Base-by-base conservation (phyloP, 352 stramenopile genomes). In the Pythium biforme region DNA sequence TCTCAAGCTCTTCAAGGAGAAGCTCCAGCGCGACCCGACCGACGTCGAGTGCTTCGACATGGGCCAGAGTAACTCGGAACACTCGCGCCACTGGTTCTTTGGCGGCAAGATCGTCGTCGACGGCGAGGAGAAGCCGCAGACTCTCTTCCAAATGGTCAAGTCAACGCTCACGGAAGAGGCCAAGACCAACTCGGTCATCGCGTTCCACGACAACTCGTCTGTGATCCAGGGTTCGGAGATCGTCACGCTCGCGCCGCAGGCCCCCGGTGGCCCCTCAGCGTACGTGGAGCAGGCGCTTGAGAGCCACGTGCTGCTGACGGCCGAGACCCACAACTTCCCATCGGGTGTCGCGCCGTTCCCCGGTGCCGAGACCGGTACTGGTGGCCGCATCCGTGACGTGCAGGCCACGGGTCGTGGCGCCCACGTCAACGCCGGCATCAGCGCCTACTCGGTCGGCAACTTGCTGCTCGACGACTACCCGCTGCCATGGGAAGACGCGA, bases 11-110 rank as follows among this genome's bases (percentile, higher is more conserved):
- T 99, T 97, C 70, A 85, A 97, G 79, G 87, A 99, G 68, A 98
- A 98, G 79, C 82, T 99, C 41, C 76, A 86, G 39, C 88, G 98
- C 37, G 89, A 99, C 76, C 97, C 98, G 49, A 99, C 97, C 7
- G 97, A 99, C 76, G 97, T 99, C 49, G 98, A 99, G 83, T 99
- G 97, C 70, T 99, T 99, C 73, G 97, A 99, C 77, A 98, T 99
- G 90, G 95, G 95, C 17, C 95, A 99, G 77, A 95, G 79, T 59
- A 99, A 99, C 86, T 99, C 95, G 53, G 98, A 99, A 77, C 98
- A 99, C 83, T 99, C 95, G 48, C 93, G 98, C 50, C 98, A 99
- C 71, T 99, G 97, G 97, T 99, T 99, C 79, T 99, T 99, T 69
- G 91, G 93, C 43, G 98, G 97, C 53, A 99, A 99, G 72, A 99